These are phyloP conservation scores for Fusarium mexicanum DNA, from an alignment of 2,329 filamentous ascomycete genomes.

Conservation along the genomic window DNA sequence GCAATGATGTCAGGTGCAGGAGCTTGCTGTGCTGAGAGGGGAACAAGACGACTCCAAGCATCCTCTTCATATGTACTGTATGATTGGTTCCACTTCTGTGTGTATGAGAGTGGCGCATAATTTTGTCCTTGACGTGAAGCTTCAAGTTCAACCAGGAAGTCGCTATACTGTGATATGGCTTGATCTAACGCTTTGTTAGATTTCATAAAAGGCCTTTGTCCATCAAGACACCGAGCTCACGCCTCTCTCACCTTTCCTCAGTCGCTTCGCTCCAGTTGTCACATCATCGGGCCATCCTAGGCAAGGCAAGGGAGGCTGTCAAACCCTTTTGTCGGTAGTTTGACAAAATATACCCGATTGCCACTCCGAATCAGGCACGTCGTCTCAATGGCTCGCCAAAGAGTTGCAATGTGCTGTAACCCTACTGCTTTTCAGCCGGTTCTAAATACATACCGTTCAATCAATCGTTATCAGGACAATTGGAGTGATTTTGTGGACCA, in stretches of 20 bases:
- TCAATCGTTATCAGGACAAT: neutral
- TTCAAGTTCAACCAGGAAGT: neutral
- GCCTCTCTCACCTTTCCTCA: neutral
- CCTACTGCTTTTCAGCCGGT: slow-evolving; percentile 10
- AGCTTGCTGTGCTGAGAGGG: neutral
- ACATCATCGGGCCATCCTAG: slow-evolving; percentile 4
- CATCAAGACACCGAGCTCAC: neutral
- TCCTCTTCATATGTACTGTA: neutral
- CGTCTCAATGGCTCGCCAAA: slow-evolving; percentile 3
- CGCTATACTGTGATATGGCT: neutral
- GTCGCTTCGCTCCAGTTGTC: neutral
- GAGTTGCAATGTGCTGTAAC: neutral
- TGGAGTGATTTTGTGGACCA: slow-evolving; percentile 1
- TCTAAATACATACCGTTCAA: neutral
- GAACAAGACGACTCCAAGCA: neutral
- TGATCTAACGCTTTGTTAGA: neutral
- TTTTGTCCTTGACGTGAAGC: neutral
- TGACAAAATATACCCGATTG: slow-evolving; percentile 19
- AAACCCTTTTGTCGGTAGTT: slow-evolving; percentile 16
- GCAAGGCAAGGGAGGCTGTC: slow-evolving; percentile 28
- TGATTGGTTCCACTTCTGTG: neutral
- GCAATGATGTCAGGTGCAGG: neutral
- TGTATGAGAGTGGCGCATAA: neutral
- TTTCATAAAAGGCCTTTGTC: neutral
- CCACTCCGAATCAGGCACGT: slow-evolving; percentile 9